Conservation (phyloP, 1,284 basidiomycete species). For the Ustilago trichophora region DNA sequence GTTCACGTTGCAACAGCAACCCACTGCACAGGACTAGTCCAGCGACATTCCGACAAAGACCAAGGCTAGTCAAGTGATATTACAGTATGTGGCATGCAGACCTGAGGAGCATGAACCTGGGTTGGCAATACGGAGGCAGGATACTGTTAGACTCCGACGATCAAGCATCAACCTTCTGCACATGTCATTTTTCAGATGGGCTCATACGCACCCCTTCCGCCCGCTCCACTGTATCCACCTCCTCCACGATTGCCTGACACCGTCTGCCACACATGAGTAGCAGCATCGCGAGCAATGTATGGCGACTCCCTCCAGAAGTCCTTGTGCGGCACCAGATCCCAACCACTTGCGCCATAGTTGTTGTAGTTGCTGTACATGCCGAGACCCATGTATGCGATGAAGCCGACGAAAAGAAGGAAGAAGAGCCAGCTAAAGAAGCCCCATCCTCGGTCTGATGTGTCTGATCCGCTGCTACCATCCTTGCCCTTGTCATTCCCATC, state of each 20-base stretch:
- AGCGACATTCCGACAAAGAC: background rate
- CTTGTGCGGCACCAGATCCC: slow-evolving; percentile 59
- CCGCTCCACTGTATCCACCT: slow-evolving; percentile 33
- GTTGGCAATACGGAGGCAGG: background rate
- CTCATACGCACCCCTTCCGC: slow-evolving; percentile 44
- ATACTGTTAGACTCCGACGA: too few species aligned
- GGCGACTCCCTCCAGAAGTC: slow-evolving; percentile 61
- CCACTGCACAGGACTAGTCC: too few species aligned
- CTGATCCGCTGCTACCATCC: slow-evolving; percentile 4
- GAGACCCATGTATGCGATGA: slow-evolving; percentile 42
- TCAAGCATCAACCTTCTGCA: background rate
- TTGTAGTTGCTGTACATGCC: slow-evolving; percentile 60
- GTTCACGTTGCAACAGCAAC: too few species aligned
- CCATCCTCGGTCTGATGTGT: slow-evolving; percentile 20
- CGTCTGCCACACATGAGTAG: slow-evolving; percentile 39
- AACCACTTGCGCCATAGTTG: slow-evolving; percentile 58
- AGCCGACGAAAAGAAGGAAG: slow-evolving; percentile 32
- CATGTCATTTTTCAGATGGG: slow-evolving; percentile 17
- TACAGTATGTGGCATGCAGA: background rate
- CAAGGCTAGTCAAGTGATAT: background rate
- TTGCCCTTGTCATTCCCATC: slow-evolving; percentile 7
- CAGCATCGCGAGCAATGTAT: slow-evolving; percentile 46
- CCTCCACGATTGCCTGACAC: slow-evolving; percentile 28
- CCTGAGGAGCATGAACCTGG: too few species aligned
- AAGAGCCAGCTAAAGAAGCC: slow-evolving; percentile 51